Percentiles rank a stretch among this genome's conserved stretches.
Conservation (phyloP, 2,329 filamentous ascomycete genomes). For the Colletotrichum sp. region DNA sequence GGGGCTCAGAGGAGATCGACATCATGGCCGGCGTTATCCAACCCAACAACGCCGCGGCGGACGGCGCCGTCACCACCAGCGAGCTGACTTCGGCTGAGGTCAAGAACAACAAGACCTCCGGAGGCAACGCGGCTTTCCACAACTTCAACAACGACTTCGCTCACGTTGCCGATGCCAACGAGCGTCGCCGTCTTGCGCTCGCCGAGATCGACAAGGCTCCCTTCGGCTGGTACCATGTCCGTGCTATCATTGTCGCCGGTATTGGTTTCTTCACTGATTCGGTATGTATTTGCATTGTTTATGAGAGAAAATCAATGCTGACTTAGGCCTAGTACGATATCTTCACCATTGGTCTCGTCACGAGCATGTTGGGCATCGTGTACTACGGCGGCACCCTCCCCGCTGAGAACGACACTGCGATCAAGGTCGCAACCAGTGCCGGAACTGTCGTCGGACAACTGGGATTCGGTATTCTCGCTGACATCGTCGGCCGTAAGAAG, state of each 20-base stretch:
- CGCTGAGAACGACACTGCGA: slow-evolving; percentile 73
- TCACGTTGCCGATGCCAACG: slow-evolving; percentile 72
- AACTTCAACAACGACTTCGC: slow-evolving; percentile 79
- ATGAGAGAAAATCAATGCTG: background rate
- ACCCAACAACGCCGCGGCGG: background rate
- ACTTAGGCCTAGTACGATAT: slow-evolving; percentile 65
- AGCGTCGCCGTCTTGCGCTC: slow-evolving; percentile 79
- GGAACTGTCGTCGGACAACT: slow-evolving; percentile 86
- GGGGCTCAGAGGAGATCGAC: background rate
- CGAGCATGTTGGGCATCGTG: slow-evolving; percentile 79
- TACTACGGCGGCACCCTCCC: slow-evolving; percentile 73
- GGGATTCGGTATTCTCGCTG: slow-evolving; percentile 79
- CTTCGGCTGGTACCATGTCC: slow-evolving; percentile 85
- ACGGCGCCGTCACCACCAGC: background rate
- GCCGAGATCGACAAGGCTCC: slow-evolving; percentile 82
- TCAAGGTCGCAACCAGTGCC: slow-evolving; percentile 84
- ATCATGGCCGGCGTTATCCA: slow-evolving; percentile 10
- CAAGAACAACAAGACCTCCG: slow-evolving; percentile 52
- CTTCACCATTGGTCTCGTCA: slow-evolving; percentile 77
- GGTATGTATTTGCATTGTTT: slow-evolving; percentile 17
- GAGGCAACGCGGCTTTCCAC: slow-evolving; percentile 74
- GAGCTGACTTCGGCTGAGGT: background rate
- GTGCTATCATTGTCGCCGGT: slow-evolving; percentile 78
- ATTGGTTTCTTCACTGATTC: slow-evolving; percentile 91
- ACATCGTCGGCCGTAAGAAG: slow-evolving; percentile 76